Evolutionary conservation across 1,139 yeast species (phyloP), one percentile per base, ranked within the genome.

Genomic region (Torulaspora globosa): DNA sequence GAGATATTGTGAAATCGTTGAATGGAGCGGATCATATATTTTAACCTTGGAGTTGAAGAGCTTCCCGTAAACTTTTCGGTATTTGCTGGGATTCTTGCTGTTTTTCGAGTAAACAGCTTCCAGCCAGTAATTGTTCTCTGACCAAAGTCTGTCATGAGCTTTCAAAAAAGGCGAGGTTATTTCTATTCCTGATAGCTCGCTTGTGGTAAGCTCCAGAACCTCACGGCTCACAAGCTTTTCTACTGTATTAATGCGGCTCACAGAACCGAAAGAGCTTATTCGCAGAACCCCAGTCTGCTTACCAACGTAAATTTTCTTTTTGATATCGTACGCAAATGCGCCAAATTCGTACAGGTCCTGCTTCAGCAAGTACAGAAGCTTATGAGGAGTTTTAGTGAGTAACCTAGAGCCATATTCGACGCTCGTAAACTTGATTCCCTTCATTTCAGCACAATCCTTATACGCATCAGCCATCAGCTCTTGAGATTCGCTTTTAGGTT

Each of bases 21-120:
- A 86, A 62, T 84, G 88, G 33, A 84, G 71, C 0, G 92, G 94
- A 61, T 84, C 88, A 55, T 75, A 76, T 11, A 84, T 63, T n/a
- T 69, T 71, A 3, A 76, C 64, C 62, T 72, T 62, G 1, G 64
- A 58, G 3, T 47, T 49, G 36, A 67, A 60, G 16, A 67, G 43
- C 33, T 55, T 51, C 43, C 62, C 39, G 53, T 66, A 50, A 44
- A 59, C 48, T 53, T 63, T 56, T 46, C 58, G 50, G 52, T 62
- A 53, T 49, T 59, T 59, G 41, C 63, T 52, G 5, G 55, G 52
- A 45, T 55, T 57, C 34, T 67, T 65, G 4, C 50, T 59, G 33
- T 68, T 62, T 41, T 66, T 65, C 5, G 65, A 62, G 49, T 65
- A 66, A 3, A 79, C 70, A 46, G 72, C 71, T 6, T 72, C 67